Evolutionary conservation across 768 basidiomycete species (phyloP), one percentile per base, ranked within the genome.

Genomic region (Boletus rubropictus): DNA sequence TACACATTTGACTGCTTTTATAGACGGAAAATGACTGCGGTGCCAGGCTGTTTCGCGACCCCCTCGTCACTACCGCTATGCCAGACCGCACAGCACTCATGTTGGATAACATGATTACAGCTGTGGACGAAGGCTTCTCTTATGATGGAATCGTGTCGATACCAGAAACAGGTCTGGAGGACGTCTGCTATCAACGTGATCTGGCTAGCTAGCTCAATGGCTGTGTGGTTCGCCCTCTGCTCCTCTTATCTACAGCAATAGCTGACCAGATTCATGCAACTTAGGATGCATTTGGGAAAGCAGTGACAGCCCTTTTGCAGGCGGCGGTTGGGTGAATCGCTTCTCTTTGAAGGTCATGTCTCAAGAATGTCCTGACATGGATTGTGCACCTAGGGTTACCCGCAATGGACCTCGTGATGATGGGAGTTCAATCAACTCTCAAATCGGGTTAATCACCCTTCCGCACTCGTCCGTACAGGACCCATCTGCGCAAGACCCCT

Each of bases 31-130:
- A 24, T 15, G n/a, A 22, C 22, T 7, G n/a, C 1, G 15, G 9
- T 11, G n/a, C 5, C 12, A 8, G 20, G 17, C 14, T 15, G 28
- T 8, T 21, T 29, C 28, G 20, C 27, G 7, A 8, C 18, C 14
- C 11, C 25, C 28, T 5, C 9, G 20, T 15, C 28, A 14, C 18
- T 5, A 11, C 12, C 20, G 8, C 18, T 2, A 42, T 42, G 31
- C 9, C 14, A 22, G 31, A 47, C 32, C 45, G 18, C 28, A 17
- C 33, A 33, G 31, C 45, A 2, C 11, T 25, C 7, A 42, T 43
- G 38, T 18, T 53, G 22, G 52, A 51, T 3, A 28, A 12, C 28
- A 31, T 47, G 49, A n/a, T 51, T 8, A 21, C 7, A 4, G 51
- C 35, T 2, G 43, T 54, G 11, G 51, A 54, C 4, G 21, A 48